phyloP scores from a whole-genome alignment of 805 yeast genomes.

The Kluyveromyces dobzhanskii region DNA sequence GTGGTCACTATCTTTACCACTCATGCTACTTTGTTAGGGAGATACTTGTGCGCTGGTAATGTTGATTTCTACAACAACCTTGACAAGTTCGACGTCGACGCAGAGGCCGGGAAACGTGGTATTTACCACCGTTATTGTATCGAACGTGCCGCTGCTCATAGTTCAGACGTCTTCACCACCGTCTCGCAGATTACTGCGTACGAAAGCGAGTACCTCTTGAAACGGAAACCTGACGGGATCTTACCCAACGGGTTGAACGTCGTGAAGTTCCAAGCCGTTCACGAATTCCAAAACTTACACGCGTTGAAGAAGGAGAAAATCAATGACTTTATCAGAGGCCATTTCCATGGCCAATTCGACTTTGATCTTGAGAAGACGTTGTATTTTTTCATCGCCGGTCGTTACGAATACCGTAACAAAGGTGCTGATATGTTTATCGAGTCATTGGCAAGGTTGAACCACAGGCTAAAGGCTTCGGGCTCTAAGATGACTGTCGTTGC shows the following conservation, averaged over 20 bases:
- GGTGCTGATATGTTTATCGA: conserved; percentile 96
- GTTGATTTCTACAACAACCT: conserved; percentile 93
- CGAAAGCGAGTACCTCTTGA: conserved; percentile 85
- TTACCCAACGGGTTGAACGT: conserved; percentile 95
- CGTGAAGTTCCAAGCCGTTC: conserved; percentile 93
- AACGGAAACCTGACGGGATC: conserved; percentile 96
- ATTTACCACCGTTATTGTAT: conserved; percentile 95
- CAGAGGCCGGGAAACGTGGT: conserved; percentile 96
- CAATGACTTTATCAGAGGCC: conserved; percentile 92
- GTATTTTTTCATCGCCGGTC: conserved; percentile 93
- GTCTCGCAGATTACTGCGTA: conserved; percentile 97
- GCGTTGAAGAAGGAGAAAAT: conserved; percentile 86
- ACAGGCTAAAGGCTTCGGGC: conserved; percentile 69
- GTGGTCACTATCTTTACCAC: conserved; percentile 95
- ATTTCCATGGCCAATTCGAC: conserved; percentile 93
- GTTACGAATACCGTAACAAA: conserved; percentile 93
- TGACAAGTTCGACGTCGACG: conserved; percentile 85
- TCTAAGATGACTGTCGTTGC: conserved; percentile 93
- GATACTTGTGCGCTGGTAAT: conserved; percentile 92
- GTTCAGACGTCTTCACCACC: conserved; percentile 94
- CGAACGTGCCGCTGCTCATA: conserved; percentile 92
- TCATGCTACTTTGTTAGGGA: conserved; percentile 91
- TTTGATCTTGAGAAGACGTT: conserved; percentile 90
- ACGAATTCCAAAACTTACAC: conserved; percentile 95
- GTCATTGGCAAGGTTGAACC: conserved; percentile 84